Percentiles rank a stretch among this genome's conserved stretches.
phyloP scores from a whole-genome alignment of 108 stramenopile genomes.

The Stephanodiscus minutulus region DNA sequence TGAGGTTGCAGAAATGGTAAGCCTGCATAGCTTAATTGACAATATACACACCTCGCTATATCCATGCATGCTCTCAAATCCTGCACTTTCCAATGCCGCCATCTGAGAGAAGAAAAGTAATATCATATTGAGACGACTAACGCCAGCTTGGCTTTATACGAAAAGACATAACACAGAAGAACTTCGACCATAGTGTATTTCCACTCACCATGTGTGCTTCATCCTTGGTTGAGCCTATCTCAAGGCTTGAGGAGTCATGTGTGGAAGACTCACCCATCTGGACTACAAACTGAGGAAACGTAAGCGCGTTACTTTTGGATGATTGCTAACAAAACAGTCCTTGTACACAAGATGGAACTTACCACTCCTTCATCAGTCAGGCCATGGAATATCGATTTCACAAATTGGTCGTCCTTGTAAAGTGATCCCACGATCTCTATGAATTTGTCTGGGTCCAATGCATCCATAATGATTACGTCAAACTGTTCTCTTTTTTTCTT shows the following conservation, averaged over 20 bases:
- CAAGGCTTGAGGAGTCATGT: not conserved
- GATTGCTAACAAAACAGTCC: not conserved
- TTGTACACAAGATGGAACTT: not conserved
- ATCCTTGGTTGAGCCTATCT: conserved; percentile 6
- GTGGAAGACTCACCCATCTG: conserved; percentile 1
- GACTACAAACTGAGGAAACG: conserved; percentile 3
- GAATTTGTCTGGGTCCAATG: conserved; percentile 36
- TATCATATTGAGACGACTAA: not conserved
- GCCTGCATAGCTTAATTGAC: too few species aligned
- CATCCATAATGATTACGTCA: conserved; percentile 48
- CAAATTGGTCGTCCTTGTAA: conserved; percentile 25
- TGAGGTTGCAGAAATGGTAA: too few species aligned
- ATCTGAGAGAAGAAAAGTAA: not conserved
- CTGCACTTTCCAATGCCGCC: conserved; percentile 16
- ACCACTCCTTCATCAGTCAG: conserved; percentile 36
- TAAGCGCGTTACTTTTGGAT: not conserved
- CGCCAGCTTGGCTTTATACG: not conserved
- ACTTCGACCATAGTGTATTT: not conserved
- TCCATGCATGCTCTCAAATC: conserved; percentile 43
- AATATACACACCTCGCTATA: conserved; percentile 33
- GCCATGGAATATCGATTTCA: conserved; percentile 21
- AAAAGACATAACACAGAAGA: not conserved
- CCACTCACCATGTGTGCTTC: conserved; percentile 4
- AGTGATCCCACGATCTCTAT: conserved; percentile 30
- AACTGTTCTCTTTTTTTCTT: conserved; percentile 7